Conservation (phyloP, 1,284 basidiomycete genomes). For the Ceratobasidium sp. region DNA sequence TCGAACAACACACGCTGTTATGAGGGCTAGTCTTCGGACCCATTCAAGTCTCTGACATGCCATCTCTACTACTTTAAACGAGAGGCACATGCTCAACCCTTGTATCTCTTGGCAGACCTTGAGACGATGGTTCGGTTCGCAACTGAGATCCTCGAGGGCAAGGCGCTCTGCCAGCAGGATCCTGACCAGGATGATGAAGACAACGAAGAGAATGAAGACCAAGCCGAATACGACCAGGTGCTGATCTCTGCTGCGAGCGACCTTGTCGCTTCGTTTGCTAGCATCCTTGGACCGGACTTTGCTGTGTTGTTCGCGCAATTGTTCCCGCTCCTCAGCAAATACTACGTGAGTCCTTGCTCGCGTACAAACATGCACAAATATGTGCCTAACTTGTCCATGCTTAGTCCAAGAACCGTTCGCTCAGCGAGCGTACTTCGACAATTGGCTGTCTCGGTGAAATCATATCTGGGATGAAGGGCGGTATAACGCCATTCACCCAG, state of each 20-base stretch:
- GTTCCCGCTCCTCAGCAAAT: slow-evolving; percentile 91
- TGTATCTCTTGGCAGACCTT: slow-evolving; percentile 66
- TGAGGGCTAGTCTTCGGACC: slow-evolving; percentile 39
- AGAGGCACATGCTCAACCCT: slow-evolving; percentile 44
- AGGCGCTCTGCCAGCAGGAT: slow-evolving; percentile 95
- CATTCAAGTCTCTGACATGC: slow-evolving; percentile 45
- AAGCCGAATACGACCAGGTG: slow-evolving; percentile 97
- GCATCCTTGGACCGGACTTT: slow-evolving; percentile 88
- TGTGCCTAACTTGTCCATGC: background rate
- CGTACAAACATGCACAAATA: background rate
- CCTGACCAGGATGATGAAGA: slow-evolving; percentile 93
- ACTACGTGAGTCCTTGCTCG: slow-evolving; percentile 76
- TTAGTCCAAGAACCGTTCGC: slow-evolving; percentile 86
- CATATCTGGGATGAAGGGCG: slow-evolving; percentile 90
- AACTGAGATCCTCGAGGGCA: slow-evolving; percentile 88
- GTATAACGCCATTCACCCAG: slow-evolving; percentile 88
- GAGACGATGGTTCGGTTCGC: slow-evolving; percentile 85
- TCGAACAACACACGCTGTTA: slow-evolving; percentile 30
- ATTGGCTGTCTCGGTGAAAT: slow-evolving; percentile 97
- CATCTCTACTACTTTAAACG: slow-evolving; percentile 13
- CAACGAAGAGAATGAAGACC: slow-evolving; percentile 76
- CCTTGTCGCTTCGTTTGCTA: slow-evolving; percentile 91
- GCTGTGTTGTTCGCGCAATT: slow-evolving; percentile 86
- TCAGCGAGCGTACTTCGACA: slow-evolving; percentile 92
- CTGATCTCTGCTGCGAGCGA: slow-evolving; percentile 95